phyloP scores from a whole-genome alignment of 306 rosid species.

The Biancaea sappan region DNA sequence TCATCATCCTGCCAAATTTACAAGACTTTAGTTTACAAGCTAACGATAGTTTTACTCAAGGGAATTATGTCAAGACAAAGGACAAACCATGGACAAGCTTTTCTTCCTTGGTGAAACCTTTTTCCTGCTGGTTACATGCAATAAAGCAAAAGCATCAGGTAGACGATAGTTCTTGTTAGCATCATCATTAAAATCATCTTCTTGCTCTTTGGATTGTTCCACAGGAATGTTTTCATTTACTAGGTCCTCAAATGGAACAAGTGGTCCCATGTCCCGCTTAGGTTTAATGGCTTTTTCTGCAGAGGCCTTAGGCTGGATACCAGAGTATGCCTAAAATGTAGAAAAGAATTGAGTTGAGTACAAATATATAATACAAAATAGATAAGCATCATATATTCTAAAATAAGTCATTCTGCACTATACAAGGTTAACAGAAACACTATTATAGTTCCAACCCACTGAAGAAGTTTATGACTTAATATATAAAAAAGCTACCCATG shows the following conservation, averaged over 20 bases:
- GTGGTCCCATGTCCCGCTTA: conserved; percentile 63
- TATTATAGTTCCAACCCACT: conserved; percentile 9
- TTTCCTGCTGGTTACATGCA: conserved; percentile 85
- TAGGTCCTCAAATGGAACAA: conserved; percentile 78
- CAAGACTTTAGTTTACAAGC: conserved; percentile 32
- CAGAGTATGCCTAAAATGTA: conserved; percentile 51
- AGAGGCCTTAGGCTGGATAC: conserved; percentile 57
- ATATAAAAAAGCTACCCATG: neutral
- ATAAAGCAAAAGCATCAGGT: conserved; percentile 67
- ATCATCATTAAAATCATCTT: conserved; percentile 43
- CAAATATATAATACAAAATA: conserved; percentile 24
- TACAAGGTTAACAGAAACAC: conserved; percentile 6
- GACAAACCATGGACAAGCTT: conserved; percentile 64
- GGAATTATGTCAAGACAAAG: conserved; percentile 30
- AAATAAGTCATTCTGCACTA: conserved; percentile 19
- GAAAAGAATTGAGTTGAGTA: conserved; percentile 18
- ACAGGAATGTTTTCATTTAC: conserved; percentile 47
- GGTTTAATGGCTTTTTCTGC: conserved; percentile 45
- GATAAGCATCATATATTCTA: neutral
- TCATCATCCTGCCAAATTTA: conserved; percentile 62
- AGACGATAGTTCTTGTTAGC: conserved; percentile 44
- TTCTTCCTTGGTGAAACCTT: conserved; percentile 63
- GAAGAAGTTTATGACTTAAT: conserved; percentile 17
- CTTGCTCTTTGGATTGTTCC: conserved; percentile 49
- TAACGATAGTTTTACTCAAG: conserved; percentile 22